phyloP scores from a whole-genome alignment of 148 eudicot genomes.

The Rhododendron ovatum region DNA sequence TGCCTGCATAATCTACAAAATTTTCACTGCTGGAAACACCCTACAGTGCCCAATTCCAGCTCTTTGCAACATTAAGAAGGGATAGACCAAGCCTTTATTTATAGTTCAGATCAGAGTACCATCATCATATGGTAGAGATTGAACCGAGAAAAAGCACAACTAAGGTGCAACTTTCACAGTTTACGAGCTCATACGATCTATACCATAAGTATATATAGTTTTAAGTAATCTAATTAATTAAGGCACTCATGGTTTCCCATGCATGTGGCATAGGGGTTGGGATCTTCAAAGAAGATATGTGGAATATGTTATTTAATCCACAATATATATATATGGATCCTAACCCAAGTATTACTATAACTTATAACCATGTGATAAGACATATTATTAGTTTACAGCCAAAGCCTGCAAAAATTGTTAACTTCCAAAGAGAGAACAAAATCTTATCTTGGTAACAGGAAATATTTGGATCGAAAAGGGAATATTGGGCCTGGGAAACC shows the following conservation, averaged over 20 bases:
- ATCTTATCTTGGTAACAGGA: constrained; percentile 5
- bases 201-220: neutral
- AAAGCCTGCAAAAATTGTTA: constrained; percentile 5
- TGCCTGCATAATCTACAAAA: too few species aligned
- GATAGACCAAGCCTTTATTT: neutral
- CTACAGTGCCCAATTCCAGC: too few species aligned
- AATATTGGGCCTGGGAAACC: neutral
- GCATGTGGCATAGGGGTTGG: neutral
- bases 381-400: neutral
- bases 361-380: neutral
- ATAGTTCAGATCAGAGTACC: neutral
- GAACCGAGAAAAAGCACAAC: neutral
- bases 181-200: neutral
- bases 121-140: neutral
- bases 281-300: constrained; percentile 2
- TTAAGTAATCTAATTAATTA: neutral
- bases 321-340: neutral
- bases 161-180: neutral
- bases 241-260: neutral
- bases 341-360: neutral
- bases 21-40: too few species aligned
- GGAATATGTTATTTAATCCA: neutral
- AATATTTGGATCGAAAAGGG: neutral
- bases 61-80: neutral
- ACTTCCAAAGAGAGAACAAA: neutral